phyloP scores from a whole-genome alignment of 176 grass and related monocot genomes.

The Chloris gayana region DNA sequence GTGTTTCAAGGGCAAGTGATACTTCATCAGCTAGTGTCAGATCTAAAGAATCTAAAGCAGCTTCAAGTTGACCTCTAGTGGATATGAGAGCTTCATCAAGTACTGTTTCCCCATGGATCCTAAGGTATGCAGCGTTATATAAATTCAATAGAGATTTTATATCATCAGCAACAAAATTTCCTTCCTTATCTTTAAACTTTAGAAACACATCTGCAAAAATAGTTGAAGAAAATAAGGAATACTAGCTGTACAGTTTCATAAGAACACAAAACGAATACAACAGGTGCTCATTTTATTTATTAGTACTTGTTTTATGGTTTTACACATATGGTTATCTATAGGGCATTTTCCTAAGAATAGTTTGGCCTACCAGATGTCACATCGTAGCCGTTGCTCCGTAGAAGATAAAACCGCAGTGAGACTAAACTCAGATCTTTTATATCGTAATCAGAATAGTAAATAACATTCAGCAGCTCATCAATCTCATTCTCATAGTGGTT shows the following conservation, averaged over 20 bases:
- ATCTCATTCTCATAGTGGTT: slow-evolving; percentile 30
- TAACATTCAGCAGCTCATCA: background rate
- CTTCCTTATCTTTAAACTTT: slow-evolving; percentile 33
- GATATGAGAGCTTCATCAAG: slow-evolving; percentile 49
- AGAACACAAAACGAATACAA: background rate
- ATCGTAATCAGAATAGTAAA: slow-evolving; percentile 12
- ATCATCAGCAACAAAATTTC: slow-evolving; percentile 20
- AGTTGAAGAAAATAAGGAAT: background rate
- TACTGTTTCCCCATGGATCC: slow-evolving; percentile 35
- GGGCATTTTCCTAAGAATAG: background rate
- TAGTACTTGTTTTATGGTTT: too few species aligned
- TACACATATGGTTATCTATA: background rate
- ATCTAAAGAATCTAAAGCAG: background rate
- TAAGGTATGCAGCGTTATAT: slow-evolving; percentile 40
- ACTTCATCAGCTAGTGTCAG: slow-evolving; percentile 11
- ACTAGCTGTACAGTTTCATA: background rate
- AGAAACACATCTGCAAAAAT: slow-evolving; percentile 34
- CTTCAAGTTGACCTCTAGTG: slow-evolving; percentile 27
- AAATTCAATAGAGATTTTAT: slow-evolving; percentile 40
- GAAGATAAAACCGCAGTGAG: slow-evolving; percentile 49
- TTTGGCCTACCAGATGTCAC: slow-evolving; percentile 26
- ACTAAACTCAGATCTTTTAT: slow-evolving; percentile 26
- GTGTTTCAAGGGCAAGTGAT: slow-evolving; percentile 14
- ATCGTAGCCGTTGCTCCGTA: slow-evolving; percentile 31
- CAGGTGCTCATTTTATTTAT: background rate